Evolutionary conservation across 768 basidiomycete species (phyloP).

Genomic region (Porphyrellus cyaneotinctus): DNA sequence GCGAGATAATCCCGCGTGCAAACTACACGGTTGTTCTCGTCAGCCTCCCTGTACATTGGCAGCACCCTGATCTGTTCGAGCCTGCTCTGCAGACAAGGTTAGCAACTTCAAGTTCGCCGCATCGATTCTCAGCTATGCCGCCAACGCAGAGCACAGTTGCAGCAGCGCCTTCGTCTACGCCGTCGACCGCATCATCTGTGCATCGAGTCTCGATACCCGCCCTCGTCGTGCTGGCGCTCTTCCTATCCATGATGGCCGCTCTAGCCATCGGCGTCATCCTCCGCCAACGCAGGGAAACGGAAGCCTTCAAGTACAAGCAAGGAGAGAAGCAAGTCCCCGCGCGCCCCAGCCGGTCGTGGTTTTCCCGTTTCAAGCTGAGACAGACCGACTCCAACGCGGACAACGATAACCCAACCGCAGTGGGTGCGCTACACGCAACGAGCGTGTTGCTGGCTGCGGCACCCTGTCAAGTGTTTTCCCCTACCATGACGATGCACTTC

Average conservation of each 20-base stretch:
- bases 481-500: conserved; percentile 24
- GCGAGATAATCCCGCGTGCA: no score
- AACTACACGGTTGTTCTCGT: no score
- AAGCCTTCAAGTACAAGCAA: background rate
- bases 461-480: conserved; percentile 17
- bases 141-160: conserved; percentile 10
- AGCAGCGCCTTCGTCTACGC: background rate
- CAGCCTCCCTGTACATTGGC: no score
- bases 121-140: conserved; percentile 8
- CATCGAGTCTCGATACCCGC: conserved; percentile 17
- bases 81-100: no score
- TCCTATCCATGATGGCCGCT: conserved; percentile 17
- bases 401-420: conserved; percentile 8
- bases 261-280: conserved; percentile 19
- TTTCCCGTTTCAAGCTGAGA: background rate
- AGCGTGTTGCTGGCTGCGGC: conserved; percentile 25
- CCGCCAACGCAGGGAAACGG: conserved; percentile 13
- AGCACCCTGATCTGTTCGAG: no score
- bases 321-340: background rate
- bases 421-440: conserved; percentile 23
- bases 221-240: conserved; percentile 18
- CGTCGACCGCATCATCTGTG: background rate
- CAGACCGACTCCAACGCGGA: background rate
- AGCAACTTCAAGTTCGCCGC: no score
- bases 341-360: background rate